Evolutionary conservation across 2,329 filamentous ascomycete species (phyloP).

Genomic region (Acephala macrosclerotiorum): DNA sequence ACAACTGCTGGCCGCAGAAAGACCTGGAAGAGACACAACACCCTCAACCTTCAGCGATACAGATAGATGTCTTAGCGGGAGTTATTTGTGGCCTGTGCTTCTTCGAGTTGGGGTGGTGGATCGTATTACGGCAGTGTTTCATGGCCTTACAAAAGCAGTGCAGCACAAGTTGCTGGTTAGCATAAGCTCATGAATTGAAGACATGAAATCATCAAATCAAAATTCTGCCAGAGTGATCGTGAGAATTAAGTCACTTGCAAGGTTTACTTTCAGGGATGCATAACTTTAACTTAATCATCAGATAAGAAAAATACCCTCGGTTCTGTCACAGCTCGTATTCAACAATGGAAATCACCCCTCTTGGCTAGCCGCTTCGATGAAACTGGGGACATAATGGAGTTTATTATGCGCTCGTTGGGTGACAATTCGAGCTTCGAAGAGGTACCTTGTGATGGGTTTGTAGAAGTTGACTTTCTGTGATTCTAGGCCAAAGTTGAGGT

Average conservation of each 20-base stretch:
- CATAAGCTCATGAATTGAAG: constrained; percentile 34
- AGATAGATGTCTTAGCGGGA: constrained; percentile 63
- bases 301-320: constrained; percentile 13
- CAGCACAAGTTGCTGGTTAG: constrained; percentile 34
- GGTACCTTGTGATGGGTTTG: background rate
- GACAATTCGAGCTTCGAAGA: constrained; percentile 2
- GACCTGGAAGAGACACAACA: constrained; percentile 99
- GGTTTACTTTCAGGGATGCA: constrained; percentile 6
- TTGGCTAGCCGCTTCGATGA: constrained; percentile 24
- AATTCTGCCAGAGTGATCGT: constrained; percentile 4
- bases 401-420: constrained; percentile 20
- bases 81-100: constrained; percentile 38
- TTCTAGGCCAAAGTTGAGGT: background rate
- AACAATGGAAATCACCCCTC: constrained; percentile 17
- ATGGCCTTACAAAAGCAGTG: constrained; percentile 35
- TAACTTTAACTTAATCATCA: constrained; percentile 2
- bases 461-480: background rate
- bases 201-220: constrained; percentile 17
- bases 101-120: constrained; percentile 33
- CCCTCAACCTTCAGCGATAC: constrained; percentile 98
- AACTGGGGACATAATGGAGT: constrained; percentile 21
- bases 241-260: constrained; percentile 12
- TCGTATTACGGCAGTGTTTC: constrained; percentile 36
- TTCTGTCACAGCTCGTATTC: constrained; percentile 25
- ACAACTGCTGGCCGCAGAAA: constrained; percentile 96